Evolutionary conservation across 441 rosid genomes (phyloP).

Genomic region (Capsella rubella): DNA sequence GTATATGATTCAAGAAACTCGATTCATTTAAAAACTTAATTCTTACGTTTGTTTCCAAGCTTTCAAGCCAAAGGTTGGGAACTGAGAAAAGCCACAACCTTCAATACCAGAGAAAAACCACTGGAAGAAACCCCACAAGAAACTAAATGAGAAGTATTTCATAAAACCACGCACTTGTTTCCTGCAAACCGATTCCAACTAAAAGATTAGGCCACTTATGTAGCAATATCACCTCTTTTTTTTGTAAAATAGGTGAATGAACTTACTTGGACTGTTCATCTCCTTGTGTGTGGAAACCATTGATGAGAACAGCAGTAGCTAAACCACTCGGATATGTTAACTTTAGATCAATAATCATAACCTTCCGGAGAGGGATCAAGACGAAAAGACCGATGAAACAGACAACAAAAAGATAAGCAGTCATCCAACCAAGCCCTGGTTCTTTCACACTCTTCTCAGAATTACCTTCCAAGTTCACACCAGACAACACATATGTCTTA

Average conservation of each 20-base stretch:
- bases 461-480: conserved; percentile 67
- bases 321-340: conserved; percentile 77
- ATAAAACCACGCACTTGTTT: conserved; percentile 69
- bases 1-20: conserved; percentile 2
- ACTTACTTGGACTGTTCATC: conserved; percentile 63
- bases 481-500: conserved; percentile 63
- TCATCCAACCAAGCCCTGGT: conserved; percentile 81
- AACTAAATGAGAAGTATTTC: conserved; percentile 64
- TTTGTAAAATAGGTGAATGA: neutral
- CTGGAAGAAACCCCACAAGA: conserved; percentile 77
- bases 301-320: conserved; percentile 81
- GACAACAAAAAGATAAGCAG: conserved; percentile 61
- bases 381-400: conserved; percentile 74
- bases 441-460: conserved; percentile 56
- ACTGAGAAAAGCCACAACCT: conserved; percentile 79
- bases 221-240: neutral
- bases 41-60: conserved; percentile 75
- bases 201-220: conserved; percentile 12
- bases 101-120: conserved; percentile 71
- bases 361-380: conserved; percentile 74
- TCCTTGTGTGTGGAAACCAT: conserved; percentile 76
- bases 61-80: conserved; percentile 85
- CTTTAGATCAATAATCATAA: conserved; percentile 72
- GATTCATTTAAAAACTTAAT: neutral
- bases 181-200: conserved; percentile 47